phyloP scores from a whole-genome alignment of 228 moss, liverwort and hornwort genomes.

The Sphagnum fallax region DNA sequence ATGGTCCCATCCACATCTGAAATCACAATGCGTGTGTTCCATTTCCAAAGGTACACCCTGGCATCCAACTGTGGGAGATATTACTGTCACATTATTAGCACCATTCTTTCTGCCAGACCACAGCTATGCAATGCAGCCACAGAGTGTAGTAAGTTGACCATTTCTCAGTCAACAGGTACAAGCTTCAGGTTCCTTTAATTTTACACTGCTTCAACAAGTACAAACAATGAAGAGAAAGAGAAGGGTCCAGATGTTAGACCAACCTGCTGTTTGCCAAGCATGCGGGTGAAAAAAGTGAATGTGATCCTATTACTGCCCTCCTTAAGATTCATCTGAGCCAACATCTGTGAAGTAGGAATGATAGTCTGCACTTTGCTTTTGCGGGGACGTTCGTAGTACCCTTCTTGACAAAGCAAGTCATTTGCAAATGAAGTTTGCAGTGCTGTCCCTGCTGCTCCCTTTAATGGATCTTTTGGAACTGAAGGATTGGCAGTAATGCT shows the following conservation, averaged over 20 bases:
- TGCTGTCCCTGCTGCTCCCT: conserved; percentile 61
- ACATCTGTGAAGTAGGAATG: conserved; percentile 84
- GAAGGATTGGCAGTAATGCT: conserved; percentile 22
- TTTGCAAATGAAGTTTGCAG: conserved; percentile 48
- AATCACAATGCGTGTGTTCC: conserved; percentile 92
- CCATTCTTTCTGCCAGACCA: too few species aligned
- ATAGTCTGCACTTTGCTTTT: conserved; percentile 76
- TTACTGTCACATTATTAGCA: too few species aligned
- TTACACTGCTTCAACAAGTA: too few species aligned
- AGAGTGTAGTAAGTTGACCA: too few species aligned
- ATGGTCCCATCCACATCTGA: conserved; percentile 99
- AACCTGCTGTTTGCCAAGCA: conserved; percentile 96
- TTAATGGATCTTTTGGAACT: conserved; percentile 51
- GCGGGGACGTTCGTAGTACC: conserved; percentile 60
- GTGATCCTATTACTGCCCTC: conserved; percentile 95
- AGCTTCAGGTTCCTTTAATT: too few species aligned
- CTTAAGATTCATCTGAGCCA: conserved; percentile 77
- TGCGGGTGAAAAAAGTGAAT: conserved; percentile 76
- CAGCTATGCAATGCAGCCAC: too few species aligned
- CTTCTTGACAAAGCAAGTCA: conserved; percentile 56
- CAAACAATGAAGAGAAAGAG: too few species aligned
- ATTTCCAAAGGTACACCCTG: conserved; percentile 93
- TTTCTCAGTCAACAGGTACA: too few species aligned
- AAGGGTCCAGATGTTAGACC: not conserved
- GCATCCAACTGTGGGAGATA: conserved; percentile 67